Evolutionary conservation across 208 protist species (phyloP).

Genomic region (Leptomonas pyrrhocoris): DNA sequence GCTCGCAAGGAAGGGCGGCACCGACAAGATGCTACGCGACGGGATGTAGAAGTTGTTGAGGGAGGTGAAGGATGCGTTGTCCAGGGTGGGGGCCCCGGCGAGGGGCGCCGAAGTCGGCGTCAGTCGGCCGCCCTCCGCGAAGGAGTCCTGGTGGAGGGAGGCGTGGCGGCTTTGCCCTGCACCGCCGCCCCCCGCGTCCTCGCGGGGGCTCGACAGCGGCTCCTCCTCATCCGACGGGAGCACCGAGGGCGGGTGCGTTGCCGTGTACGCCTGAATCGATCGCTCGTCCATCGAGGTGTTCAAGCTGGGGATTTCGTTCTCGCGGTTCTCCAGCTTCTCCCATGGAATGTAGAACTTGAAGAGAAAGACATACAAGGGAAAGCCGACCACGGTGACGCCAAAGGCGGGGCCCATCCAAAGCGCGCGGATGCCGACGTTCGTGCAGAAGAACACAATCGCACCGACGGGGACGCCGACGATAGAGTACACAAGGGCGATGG

Average conservation of each 20-base stretch:
- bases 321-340: conserved; percentile 38
- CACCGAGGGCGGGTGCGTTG: conserved; percentile 9
- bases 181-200: not conserved
- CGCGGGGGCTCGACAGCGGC: conserved; percentile 1
- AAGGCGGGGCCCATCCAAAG: conserved; percentile 75
- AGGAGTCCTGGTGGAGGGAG: conserved; percentile 1
- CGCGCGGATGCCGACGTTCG: conserved; percentile 56
- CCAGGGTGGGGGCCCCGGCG: not conserved
- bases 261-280: conserved; percentile 15
- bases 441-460: conserved; percentile 62
- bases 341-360: conserved; percentile 72
- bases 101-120: conserved; percentile 5
- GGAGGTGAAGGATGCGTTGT: conserved; percentile 29
- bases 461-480: conserved; percentile 77
- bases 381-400: conserved; percentile 59
- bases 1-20: conserved; percentile 16
- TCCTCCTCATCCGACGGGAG: conserved; percentile 19
- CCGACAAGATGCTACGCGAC: conserved; percentile 33
- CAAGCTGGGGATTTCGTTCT: conserved; percentile 37
- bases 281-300: conserved; percentile 39
- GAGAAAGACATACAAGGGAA: conserved; percentile 70
- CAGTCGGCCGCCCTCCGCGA: not conserved
- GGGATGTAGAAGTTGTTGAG: conserved; percentile 38
- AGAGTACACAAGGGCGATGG: conserved; percentile 71
- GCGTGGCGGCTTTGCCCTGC: not conserved